Evolutionary conservation across 805 yeast genomes (phyloP).

Genomic region (Saccharomycopsis sp.): DNA sequence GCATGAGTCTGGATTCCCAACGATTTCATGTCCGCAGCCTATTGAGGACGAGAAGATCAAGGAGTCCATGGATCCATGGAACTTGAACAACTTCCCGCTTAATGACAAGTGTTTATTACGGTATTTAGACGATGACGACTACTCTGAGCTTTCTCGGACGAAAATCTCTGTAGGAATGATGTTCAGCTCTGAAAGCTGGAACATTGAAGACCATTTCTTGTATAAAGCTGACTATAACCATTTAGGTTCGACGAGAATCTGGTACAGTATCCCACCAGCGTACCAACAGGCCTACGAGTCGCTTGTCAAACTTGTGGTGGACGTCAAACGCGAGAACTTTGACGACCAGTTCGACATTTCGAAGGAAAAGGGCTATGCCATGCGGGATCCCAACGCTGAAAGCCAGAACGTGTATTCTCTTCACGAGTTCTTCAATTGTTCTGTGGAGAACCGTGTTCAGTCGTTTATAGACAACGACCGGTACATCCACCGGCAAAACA

Average conservation of each 20-base stretch:
- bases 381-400: neutral
- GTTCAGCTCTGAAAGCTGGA: conserved; percentile 51
- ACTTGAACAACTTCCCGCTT: conserved; percentile 47
- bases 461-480: conserved; percentile 26
- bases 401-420: conserved; percentile 4
- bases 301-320: conserved; percentile 25
- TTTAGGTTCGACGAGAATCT: conserved; percentile 46
- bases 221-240: conserved; percentile 48
- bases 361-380: neutral
- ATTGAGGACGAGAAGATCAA: conserved; percentile 7
- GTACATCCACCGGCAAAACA: conserved; percentile 11
- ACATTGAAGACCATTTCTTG: conserved; percentile 53
- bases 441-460: conserved; percentile 31
- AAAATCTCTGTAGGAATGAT: conserved; percentile 46
- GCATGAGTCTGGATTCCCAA: conserved; percentile 37
- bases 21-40: conserved; percentile 16
- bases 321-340: conserved; percentile 7
- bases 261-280: conserved; percentile 60
- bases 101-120: conserved; percentile 43
- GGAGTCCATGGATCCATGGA: conserved; percentile 41
- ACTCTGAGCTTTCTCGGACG: conserved; percentile 37
- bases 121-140: conserved; percentile 38
- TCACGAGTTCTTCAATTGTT: conserved; percentile 23
- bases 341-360: conserved; percentile 11
- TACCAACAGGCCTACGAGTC: conserved; percentile 47